Percentiles rank a stretch among this genome's conserved stretches.
Evolutionary conservation across 306 rosid species (phyloP).

Genomic region (Cucurbita argyrosperma): DNA sequence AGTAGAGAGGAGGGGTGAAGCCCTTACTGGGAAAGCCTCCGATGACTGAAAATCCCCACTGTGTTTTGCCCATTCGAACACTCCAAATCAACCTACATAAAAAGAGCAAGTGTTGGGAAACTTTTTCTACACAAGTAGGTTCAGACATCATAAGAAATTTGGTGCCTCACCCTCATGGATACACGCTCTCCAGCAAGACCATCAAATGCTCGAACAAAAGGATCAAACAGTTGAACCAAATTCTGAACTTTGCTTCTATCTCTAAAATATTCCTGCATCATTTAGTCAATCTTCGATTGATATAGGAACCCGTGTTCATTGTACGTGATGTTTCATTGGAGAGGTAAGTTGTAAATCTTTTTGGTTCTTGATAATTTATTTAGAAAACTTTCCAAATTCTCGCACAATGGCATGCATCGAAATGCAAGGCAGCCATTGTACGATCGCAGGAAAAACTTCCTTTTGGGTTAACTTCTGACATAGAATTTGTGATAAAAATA

Average conservation of each 20-base stretch:
- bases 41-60: constrained; percentile 68
- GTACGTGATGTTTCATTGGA: neutral
- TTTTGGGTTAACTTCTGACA: neutral
- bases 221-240: constrained; percentile 70
- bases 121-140: neutral
- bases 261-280: constrained; percentile 61
- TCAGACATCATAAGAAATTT: neutral
- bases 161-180: constrained; percentile 60
- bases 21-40: constrained; percentile 54
- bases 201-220: constrained; percentile 67
- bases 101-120: neutral
- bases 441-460: neutral
- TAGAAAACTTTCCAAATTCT: neutral
- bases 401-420: neutral
- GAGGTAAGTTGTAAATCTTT: neutral
- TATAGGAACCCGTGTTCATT: neutral
- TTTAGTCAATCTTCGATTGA: neutral
- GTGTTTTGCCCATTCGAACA: constrained; percentile 62
- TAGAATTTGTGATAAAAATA: neutral
- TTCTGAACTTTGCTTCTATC: constrained; percentile 56
- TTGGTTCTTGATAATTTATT: neutral
- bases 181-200: constrained; percentile 80
- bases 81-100: constrained; percentile 73
- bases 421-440: neutral
- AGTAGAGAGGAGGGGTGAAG: neutral